Conservation (phyloP, 1,139 yeast species). For the Taiozyma sp. region DNA sequence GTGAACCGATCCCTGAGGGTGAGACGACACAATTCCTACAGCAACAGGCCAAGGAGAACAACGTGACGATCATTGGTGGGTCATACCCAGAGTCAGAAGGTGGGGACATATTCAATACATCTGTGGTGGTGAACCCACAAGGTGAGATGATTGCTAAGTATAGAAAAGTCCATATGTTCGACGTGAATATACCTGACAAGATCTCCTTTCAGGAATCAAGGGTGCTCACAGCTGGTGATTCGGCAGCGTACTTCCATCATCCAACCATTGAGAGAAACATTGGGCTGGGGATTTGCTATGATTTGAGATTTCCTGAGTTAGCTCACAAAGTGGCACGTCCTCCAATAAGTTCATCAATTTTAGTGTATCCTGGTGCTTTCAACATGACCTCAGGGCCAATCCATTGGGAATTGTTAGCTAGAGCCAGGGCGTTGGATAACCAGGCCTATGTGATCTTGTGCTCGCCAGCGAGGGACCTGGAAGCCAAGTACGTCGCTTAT, state of each 20-base stretch:
- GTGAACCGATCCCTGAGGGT: slow-evolving; percentile 66
- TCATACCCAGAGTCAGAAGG: slow-evolving; percentile 74
- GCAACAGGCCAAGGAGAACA: slow-evolving; percentile 54
- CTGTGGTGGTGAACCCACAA: slow-evolving; percentile 60
- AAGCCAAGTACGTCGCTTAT: slow-evolving; percentile 76
- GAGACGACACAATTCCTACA: slow-evolving; percentile 61
- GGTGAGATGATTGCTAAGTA: slow-evolving; percentile 83
- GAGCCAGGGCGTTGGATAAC: slow-evolving; percentile 87
- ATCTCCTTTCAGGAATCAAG: slow-evolving; percentile 81
- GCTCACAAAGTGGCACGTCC: slow-evolving; percentile 75
- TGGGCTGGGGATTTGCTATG: slow-evolving; percentile 92
- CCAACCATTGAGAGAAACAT: slow-evolving; percentile 58
- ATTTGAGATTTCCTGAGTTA: slow-evolving; percentile 87
- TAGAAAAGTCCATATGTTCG: slow-evolving; percentile 85
- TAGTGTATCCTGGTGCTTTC: slow-evolving; percentile 94
- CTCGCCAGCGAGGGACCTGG: slow-evolving; percentile 82
- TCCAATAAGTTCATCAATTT: slow-evolving; percentile 60
- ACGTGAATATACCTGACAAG: slow-evolving; percentile 85
- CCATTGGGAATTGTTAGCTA: slow-evolving; percentile 87
- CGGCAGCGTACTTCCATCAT: slow-evolving; percentile 66
- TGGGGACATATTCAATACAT: slow-evolving; percentile 69
- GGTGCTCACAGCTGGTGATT: slow-evolving; percentile 69
- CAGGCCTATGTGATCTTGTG: slow-evolving; percentile 74
- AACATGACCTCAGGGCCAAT: slow-evolving; percentile 93
- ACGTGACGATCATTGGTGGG: slow-evolving; percentile 75